These are phyloP conservation scores for Murraya paniculata DNA, from an alignment of 345 rosid genomes.

Conservation along the genomic window DNA sequence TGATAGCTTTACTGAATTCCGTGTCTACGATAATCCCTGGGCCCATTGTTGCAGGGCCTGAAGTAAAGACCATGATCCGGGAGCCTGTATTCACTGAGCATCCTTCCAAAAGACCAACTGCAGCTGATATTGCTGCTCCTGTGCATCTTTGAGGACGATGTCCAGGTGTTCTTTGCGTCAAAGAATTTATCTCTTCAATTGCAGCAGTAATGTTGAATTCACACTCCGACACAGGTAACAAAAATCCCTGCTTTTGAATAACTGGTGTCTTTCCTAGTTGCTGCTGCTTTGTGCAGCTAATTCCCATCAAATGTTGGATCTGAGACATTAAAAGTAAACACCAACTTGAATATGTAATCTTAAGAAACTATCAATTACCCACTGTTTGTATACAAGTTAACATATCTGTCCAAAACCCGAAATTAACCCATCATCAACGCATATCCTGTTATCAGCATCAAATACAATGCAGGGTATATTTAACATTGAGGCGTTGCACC, in stretches of 20 bases:
- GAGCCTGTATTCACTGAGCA: constrained; percentile 62
- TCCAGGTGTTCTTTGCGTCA: constrained; percentile 33
- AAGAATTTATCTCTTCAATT: constrained; percentile 65
- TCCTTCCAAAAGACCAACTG: constrained; percentile 77
- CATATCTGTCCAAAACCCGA: background rate
- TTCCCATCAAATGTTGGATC: constrained; percentile 69
- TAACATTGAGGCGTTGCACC: background rate
- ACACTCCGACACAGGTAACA: constrained; percentile 74
- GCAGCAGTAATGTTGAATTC: constrained; percentile 75
- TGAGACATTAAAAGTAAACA: constrained; percentile 20
- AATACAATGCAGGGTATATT: background rate
- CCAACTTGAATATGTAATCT: background rate
- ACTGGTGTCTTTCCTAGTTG: constrained; percentile 46
- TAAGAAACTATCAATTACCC: background rate
- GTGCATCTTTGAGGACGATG: constrained; percentile 88
- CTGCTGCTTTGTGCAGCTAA: constrained; percentile 40
- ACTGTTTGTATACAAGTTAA: background rate
- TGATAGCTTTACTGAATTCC: constrained; percentile 53
- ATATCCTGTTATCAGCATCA: background rate
- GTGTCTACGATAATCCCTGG: constrained; percentile 81
- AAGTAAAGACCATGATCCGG: constrained; percentile 85
- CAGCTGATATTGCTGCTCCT: constrained; percentile 77
- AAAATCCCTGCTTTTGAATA: constrained; percentile 69
- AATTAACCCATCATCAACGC: background rate
- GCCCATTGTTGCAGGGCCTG: constrained; percentile 93